Evolutionary conservation across 768 basidiomycete genomes (phyloP).

Genomic region (Naganishia kalamii): DNA sequence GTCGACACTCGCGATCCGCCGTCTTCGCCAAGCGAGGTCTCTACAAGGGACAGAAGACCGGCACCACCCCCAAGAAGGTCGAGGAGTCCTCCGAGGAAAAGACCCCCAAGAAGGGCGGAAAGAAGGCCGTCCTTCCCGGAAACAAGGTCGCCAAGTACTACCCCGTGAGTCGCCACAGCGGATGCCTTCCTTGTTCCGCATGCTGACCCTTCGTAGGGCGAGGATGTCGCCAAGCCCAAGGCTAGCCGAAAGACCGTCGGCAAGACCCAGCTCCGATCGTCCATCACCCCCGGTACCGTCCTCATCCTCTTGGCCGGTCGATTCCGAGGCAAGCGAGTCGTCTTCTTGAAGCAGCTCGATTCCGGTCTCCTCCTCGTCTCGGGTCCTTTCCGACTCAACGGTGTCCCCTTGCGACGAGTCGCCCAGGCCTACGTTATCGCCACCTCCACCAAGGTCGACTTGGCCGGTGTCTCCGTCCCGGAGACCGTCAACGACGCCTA

Average conservation of each 20-base stretch:
- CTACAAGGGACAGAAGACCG: constrained; percentile 71
- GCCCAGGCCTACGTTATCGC: constrained; percentile 99
- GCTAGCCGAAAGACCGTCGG: constrained; percentile 77
- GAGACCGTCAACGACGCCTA: constrained; percentile 90
- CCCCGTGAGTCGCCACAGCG: constrained; percentile 48
- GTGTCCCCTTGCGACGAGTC: constrained; percentile 93
- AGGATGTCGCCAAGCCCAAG: constrained; percentile 86
- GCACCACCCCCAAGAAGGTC: constrained; percentile 59
- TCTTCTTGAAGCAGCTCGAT: constrained; percentile 91
- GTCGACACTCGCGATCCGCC: constrained; percentile 74
- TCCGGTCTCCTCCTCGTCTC: constrained; percentile 84
- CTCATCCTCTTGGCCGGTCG: constrained; percentile 95
- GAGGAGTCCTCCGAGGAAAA: constrained; percentile 66
- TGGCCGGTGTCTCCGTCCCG: constrained; percentile 59
- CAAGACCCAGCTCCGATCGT: constrained; percentile 64
- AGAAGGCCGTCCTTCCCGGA: constrained; percentile 71
- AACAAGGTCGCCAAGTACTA: constrained; percentile 83
- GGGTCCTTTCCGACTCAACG: constrained; percentile 87
- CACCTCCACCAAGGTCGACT: constrained; percentile 86
- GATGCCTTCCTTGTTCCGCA: background rate
- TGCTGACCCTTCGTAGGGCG: constrained; percentile 51
- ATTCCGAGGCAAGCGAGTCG: constrained; percentile 96
- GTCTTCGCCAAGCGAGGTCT: constrained; percentile 73
- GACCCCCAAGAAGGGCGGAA: constrained; percentile 79
- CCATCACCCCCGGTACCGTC: constrained; percentile 89